Evolutionary conservation across 352 stramenopile species (phyloP).

Genomic region (Phytophthora sansomeana): DNA sequence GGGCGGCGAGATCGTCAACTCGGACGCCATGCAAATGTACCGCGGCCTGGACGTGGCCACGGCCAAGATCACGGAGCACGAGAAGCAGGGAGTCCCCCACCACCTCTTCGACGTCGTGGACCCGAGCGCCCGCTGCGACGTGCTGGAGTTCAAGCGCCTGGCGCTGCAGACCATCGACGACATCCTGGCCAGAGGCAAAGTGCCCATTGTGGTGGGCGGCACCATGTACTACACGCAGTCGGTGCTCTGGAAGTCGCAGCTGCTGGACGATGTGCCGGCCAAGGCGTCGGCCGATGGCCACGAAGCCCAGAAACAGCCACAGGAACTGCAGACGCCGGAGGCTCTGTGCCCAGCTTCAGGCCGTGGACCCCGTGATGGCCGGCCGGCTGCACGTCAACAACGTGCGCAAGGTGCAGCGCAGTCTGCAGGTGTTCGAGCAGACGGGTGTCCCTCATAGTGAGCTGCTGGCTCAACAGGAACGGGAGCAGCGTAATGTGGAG

Average conservation of each 20-base stretch:
- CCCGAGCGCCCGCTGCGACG: conserved; percentile 74
- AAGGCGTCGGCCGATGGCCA: conserved; percentile 11
- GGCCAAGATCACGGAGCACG: conserved; percentile 86
- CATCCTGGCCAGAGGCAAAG: conserved; percentile 84
- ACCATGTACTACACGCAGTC: conserved; percentile 95
- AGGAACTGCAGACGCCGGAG: conserved; percentile 52
- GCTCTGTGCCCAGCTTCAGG: conserved; percentile 63
- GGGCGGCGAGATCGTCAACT: conserved; percentile 92
- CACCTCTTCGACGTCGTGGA: conserved; percentile 91
- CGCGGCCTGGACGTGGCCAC: conserved; percentile 89
- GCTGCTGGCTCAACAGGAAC: conserved; percentile 63
- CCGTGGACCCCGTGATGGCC: conserved; percentile 88
- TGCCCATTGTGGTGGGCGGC: conserved; percentile 92
- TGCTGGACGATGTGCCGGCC: conserved; percentile 78
- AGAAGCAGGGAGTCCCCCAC: conserved; percentile 90
- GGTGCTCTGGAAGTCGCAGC: conserved; percentile 87
- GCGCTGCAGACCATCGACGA: conserved; percentile 85
- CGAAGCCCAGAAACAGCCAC: conserved; percentile 5
- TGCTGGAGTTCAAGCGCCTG: conserved; percentile 83
- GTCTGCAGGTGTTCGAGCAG: conserved; percentile 86
- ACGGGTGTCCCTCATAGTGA: conserved; percentile 83
- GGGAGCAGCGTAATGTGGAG: conserved; percentile 52
- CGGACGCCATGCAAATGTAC: conserved; percentile 94
- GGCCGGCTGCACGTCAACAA: conserved; percentile 86
- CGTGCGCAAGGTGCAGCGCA: conserved; percentile 86